Base-by-base conservation (phyloP, 2,329 filamentous ascomycete species). In the Calonectria hawksworthii region DNA sequence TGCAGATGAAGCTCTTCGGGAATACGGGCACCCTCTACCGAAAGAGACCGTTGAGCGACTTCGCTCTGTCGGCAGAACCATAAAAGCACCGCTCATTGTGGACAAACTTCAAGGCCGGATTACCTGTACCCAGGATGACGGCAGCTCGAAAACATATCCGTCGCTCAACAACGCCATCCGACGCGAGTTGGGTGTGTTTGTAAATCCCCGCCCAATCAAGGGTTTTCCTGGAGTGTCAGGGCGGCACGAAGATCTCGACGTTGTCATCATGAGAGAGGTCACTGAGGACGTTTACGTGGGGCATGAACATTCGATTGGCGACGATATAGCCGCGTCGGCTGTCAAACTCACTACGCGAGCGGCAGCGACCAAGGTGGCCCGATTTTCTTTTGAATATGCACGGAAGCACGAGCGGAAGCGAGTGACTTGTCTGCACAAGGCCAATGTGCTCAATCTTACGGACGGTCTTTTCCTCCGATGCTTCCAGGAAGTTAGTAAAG, bases 381-480 rank as follows among this genome's bases (percentile, higher is more conserved):
- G 36, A 21, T 72, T 72, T 44, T 67, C 70, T 8, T 72, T 72
- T n/a, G 70, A 72, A 26, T 63, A 72, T 30, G 63, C 51, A 7
- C 41, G 63, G 2, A 67, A 52, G 41, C 38, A 72, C 8, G 70
- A 63, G 23, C 70, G 70, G 18, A 54, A 59, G 23, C 51, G 52
- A n/a, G 66, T 61, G 34, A 69, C 71, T 26, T 73, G 71, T 51
- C 50, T 73, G n/a, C 71, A 73, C 50, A 73, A 73, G 41, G 71
- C 71, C n/a, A 73, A 73, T 16, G 66, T 73, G 11, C 66, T 73
- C 21, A 73, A 73, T 2, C 56, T 69, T 36, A 73, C 71, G 11
- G 71, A 73, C 44, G 71, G 71, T 28, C 21, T 69, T 4, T 73
- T 73, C 10, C 71, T 73, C 6, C 65, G 72, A 7, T 74, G 68